Percentiles rank a stretch among this genome's conserved stretches.
Evolutionary conservation across 345 rosid genomes (phyloP).

Genomic region (Camelina sativa): DNA sequence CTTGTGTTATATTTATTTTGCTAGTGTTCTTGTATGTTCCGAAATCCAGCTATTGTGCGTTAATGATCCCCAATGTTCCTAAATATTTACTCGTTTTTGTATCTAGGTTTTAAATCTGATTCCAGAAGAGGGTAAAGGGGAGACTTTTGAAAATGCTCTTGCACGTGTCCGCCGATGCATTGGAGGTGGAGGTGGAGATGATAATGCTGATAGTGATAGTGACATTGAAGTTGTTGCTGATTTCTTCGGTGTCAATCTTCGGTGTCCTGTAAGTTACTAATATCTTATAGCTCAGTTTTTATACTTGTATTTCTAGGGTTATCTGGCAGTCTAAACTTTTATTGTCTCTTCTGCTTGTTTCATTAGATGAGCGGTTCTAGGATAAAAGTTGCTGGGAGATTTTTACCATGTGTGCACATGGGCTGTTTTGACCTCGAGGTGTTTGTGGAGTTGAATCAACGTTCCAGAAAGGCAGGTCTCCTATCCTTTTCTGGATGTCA

Average conservation of each 20-base stretch:
- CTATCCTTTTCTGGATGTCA: neutral
- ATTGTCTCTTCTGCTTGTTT: slow-evolving; percentile 15
- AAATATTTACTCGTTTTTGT: slow-evolving; percentile 14
- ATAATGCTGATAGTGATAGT: slow-evolving; percentile 92
- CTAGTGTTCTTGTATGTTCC: slow-evolving; percentile 11
- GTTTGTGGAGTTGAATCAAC: slow-evolving; percentile 94
- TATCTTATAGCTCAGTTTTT: slow-evolving; percentile 24
- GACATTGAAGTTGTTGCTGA: slow-evolving; percentile 99
- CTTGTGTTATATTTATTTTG: slow-evolving; percentile 5
- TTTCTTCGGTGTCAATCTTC: slow-evolving; percentile 72
- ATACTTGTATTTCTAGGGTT: slow-evolving; percentile 21
- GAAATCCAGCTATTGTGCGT: slow-evolving; percentile 20
- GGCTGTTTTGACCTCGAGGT: slow-evolving; percentile 97
- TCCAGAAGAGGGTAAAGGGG: slow-evolving; percentile 88
- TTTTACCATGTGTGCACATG: slow-evolving; percentile 93
- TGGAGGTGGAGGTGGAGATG: slow-evolving; percentile 85
- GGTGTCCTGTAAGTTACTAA: slow-evolving; percentile 87
- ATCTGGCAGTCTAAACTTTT: slow-evolving; percentile 19
- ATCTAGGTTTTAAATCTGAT: slow-evolving; percentile 78
- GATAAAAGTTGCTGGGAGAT: slow-evolving; percentile 96
- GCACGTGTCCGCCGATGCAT: slow-evolving; percentile 90
- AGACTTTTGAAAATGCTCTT: slow-evolving; percentile 80
- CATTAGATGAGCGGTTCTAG: slow-evolving; percentile 96
- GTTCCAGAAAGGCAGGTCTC: slow-evolving; percentile 88
- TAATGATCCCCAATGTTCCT: slow-evolving; percentile 16